phyloP scores from a whole-genome alignment of 192 early-diverging fungal species.

The Coemansia sp. region DNA sequence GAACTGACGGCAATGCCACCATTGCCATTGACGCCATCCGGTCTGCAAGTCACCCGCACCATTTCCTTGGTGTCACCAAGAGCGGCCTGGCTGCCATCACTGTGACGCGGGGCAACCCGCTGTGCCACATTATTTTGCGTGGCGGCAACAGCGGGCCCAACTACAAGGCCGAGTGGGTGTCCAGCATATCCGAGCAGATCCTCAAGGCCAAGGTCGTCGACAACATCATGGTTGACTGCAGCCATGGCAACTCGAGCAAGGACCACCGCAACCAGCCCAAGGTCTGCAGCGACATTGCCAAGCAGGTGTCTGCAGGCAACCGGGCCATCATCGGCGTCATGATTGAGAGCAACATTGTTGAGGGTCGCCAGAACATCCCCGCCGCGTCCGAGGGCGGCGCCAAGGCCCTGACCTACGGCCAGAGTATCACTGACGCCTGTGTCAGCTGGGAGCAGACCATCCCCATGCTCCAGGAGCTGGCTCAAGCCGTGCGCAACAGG shows the following conservation, averaged over 20 bases:
- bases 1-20: slow-evolving; percentile 84
- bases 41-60: slow-evolving; percentile 70
- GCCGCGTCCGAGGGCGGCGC: slow-evolving; percentile 54
- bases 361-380: slow-evolving; percentile 85
- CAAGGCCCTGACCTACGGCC: slow-evolving; percentile 74
- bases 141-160: slow-evolving; percentile 89
- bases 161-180: slow-evolving; percentile 65
- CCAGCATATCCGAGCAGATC: slow-evolving; percentile 56
- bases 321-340: slow-evolving; percentile 75
- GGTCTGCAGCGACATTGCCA: slow-evolving; percentile 63
- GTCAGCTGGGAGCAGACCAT: slow-evolving; percentile 81
- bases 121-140: slow-evolving; percentile 86
- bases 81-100: slow-evolving; percentile 88
- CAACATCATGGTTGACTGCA: slow-evolving; percentile 92
- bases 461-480: slow-evolving; percentile 69
- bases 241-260: slow-evolving; percentile 89
- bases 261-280: slow-evolving; percentile 81
- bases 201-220: slow-evolving; percentile 58
- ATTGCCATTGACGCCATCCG: slow-evolving; percentile 75
- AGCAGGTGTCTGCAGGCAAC: slow-evolving; percentile 71
- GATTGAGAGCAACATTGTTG: slow-evolving; percentile 88
- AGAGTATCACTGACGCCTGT: slow-evolving; percentile 92
- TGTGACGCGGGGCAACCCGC: slow-evolving; percentile 75
- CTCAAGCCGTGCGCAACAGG: slow-evolving; percentile 67
- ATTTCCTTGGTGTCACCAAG: slow-evolving; percentile 93